Percentiles rank a stretch among this genome's conserved stretches.
These are phyloP conservation scores for Lentinula raphanica DNA, from an alignment of 768 basidiomycete species.

Conservation along the genomic window DNA sequence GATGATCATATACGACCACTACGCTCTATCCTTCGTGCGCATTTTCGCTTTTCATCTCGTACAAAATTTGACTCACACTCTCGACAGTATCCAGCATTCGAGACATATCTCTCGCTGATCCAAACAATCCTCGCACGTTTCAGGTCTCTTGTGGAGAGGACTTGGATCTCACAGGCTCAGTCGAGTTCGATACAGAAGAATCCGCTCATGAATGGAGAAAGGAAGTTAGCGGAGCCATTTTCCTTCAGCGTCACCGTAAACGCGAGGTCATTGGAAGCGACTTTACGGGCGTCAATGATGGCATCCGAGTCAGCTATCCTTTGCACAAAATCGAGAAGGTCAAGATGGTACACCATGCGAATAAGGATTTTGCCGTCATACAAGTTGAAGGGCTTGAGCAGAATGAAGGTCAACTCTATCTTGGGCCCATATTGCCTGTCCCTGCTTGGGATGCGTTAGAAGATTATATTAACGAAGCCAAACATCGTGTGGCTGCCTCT, in stretches of 20 bases:
- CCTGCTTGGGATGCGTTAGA: constrained; percentile 24
- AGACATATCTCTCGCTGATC: constrained; percentile 38
- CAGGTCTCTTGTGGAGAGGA: constrained; percentile 28
- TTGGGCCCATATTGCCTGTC: constrained; percentile 23
- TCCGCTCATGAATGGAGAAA: constrained; percentile 44
- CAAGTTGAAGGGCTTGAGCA: constrained; percentile 13
- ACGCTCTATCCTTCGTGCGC: constrained; percentile 46
- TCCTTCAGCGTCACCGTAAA: constrained; percentile 39
- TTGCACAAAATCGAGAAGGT: constrained; percentile 30
- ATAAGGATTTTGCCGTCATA: constrained; percentile 23
- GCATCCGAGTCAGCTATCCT: constrained; percentile 44
- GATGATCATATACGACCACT: constrained; percentile 51
- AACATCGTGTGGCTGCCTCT: constrained; percentile 12
- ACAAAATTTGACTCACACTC: neutral
- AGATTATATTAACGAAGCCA: constrained; percentile 23
- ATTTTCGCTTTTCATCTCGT: neutral
- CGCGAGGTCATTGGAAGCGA: constrained; percentile 25
- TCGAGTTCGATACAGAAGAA: constrained; percentile 57
- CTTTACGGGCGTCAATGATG: constrained; percentile 24
- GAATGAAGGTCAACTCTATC: constrained; percentile 23
- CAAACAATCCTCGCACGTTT: constrained; percentile 38
- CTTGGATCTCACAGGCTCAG: constrained; percentile 20
- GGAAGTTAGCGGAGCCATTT: constrained; percentile 44
- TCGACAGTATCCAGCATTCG: constrained; percentile 44
- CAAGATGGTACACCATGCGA: constrained; percentile 16